Percentiles rank a stretch among this genome's conserved stretches.
phyloP scores from a whole-genome alignment of 176 grass and related monocot genomes.

The Hordeum vulgare region DNA sequence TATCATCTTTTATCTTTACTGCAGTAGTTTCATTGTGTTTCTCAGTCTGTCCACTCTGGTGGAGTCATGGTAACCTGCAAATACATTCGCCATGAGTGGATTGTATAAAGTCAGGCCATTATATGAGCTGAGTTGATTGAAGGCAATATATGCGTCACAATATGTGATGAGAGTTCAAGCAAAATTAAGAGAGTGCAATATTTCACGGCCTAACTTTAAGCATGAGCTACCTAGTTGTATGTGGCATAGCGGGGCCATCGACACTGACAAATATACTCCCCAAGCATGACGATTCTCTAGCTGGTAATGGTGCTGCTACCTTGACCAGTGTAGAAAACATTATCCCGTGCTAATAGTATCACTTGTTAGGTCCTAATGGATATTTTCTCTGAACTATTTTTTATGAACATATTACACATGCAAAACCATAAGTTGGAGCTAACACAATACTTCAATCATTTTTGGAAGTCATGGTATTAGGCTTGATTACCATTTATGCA shows the following conservation, averaged over 20 bases:
- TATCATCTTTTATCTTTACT: constrained; percentile 8
- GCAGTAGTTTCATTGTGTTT: not conserved
- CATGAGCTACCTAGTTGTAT: not conserved
- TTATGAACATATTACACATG: not conserved
- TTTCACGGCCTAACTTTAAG: not conserved
- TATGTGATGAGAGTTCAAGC: constrained; percentile 7
- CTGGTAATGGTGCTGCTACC: not conserved
- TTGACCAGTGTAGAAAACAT: constrained; percentile 10
- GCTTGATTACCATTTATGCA: constrained; percentile 14
- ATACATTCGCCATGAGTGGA: not conserved
- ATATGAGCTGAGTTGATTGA: not conserved
- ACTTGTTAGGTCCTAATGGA: not conserved
- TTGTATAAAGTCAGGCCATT: not conserved
- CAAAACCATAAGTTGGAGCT: constrained; percentile 11
- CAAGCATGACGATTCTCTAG: constrained; percentile 4
- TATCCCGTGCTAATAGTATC: not conserved
- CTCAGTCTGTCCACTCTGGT: not conserved
- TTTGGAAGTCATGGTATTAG: not conserved
- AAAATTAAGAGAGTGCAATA: not conserved
- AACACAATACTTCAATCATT: not conserved
- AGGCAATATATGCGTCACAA: not conserved
- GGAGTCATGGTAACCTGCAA: constrained; percentile 7
- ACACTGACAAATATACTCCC: not conserved
- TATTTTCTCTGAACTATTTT: not conserved
- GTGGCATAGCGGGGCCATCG: not conserved